These are phyloP conservation scores for Trifolium repens DNA, from an alignment of 306 rosid species.

Conservation along the genomic window DNA sequence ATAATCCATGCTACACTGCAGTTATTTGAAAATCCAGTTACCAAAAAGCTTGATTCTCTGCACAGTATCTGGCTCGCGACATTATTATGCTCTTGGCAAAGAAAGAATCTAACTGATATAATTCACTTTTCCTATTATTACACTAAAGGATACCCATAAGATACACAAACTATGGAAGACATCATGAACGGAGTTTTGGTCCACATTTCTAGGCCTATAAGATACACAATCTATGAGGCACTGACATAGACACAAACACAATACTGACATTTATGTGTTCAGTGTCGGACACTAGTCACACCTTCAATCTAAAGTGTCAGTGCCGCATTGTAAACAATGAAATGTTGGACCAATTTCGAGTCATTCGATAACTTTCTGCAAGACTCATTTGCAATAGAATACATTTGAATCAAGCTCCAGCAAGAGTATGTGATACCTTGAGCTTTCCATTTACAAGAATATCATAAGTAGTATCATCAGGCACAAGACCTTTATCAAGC, in stretches of 20 bases:
- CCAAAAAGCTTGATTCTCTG: conserved; percentile 59
- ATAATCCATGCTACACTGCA: conserved; percentile 55
- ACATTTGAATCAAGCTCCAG: conserved; percentile 4
- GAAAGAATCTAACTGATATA: conserved; percentile 54
- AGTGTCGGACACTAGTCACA: background rate
- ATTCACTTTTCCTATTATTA: conserved; percentile 52
- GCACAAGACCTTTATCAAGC: conserved; percentile 79
- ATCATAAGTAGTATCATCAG: conserved; percentile 66
- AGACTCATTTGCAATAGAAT: conserved; percentile 12
- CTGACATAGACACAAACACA: background rate
- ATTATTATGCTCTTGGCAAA: conserved; percentile 57
- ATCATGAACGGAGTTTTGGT: background rate
- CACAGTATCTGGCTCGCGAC: conserved; percentile 49
- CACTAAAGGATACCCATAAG: conserved; percentile 4
- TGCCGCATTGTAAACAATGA: conserved; percentile 35
- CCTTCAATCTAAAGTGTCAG: background rate
- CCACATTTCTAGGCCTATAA: conserved; percentile 60
- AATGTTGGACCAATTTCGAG: conserved; percentile 20
- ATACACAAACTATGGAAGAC: conserved; percentile 13
- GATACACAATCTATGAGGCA: conserved; percentile 40
- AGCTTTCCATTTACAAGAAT: conserved; percentile 72
- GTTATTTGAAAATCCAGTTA: conserved; percentile 54
- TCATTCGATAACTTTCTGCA: conserved; percentile 17
- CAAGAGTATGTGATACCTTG: conserved; percentile 42
- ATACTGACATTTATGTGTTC: background rate